Conservation (phyloP, 805 yeast genomes). For the Saturnispora saitoi region DNA sequence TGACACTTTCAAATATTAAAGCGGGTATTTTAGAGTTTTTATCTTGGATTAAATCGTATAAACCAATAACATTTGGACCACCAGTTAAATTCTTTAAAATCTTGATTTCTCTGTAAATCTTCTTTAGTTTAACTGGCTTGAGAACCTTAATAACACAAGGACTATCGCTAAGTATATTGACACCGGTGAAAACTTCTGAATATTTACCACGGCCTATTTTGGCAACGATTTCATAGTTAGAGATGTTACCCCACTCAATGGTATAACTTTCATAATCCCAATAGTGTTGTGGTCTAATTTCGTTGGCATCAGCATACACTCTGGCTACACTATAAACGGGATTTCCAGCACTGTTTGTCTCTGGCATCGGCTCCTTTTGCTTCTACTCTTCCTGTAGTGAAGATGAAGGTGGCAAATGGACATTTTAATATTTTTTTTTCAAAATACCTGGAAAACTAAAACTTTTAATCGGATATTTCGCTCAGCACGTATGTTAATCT, state of each 20-base stretch:
- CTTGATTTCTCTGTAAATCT: constrained; percentile 83
- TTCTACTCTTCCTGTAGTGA: background rate
- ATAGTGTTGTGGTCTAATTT: constrained; percentile 65
- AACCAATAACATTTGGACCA: constrained; percentile 71
- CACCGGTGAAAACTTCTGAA: constrained; percentile 87
- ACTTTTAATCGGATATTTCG: background rate
- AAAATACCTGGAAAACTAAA: no score
- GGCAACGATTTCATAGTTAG: constrained; percentile 74
- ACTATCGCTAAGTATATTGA: constrained; percentile 50
- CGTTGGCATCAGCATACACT: constrained; percentile 77
- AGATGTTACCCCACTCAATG: constrained; percentile 77
- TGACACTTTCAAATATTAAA: constrained; percentile 73
- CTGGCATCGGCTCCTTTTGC: background rate
- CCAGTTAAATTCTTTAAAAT: constrained; percentile 76
- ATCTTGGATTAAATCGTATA: constrained; percentile 83
- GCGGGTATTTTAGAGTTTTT: constrained; percentile 81
- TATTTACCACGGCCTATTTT: constrained; percentile 91
- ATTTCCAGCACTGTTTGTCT: constrained; percentile 14
- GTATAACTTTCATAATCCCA: constrained; percentile 73
- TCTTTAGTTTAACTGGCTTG: constrained; percentile 89
- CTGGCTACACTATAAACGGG: constrained; percentile 36
- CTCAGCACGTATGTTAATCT: no score
- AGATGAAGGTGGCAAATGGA: background rate
- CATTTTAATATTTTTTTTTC: background rate
- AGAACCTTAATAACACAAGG: constrained; percentile 82